phyloP scores from a whole-genome alignment of 148 eudicot genomes.

The Camellia granthamiana region DNA sequence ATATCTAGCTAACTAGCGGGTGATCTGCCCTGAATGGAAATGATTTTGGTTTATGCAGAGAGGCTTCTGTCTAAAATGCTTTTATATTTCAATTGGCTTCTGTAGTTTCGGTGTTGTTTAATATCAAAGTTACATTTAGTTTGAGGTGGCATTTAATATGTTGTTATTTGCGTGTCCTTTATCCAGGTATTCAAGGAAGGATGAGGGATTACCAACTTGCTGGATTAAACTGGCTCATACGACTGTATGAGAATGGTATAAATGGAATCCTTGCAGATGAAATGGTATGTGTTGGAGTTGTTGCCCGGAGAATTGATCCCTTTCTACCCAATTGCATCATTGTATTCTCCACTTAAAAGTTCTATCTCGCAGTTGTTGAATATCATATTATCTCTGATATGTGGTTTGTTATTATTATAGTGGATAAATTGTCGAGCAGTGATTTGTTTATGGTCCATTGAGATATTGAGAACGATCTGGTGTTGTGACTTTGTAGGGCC shows the following conservation, averaged over 20 bases:
- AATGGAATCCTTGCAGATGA: constrained; percentile 99
- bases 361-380: neutral
- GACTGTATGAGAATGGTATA: constrained; percentile 95
- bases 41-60: neutral
- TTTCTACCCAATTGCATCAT: neutral
- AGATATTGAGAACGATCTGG: neutral
- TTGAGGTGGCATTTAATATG: neutral
- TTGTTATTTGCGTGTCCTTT: neutral
- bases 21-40: neutral
- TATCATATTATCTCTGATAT: neutral
- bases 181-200: constrained; percentile 91
- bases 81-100: neutral
- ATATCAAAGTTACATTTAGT: neutral
- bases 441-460: neutral
- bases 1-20: neutral
- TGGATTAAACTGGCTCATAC: constrained; percentile 94
- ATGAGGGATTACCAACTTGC: constrained; percentile 99
- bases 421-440: neutral
- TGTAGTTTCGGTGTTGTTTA: neutral
- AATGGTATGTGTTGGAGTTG: constrained; percentile 51
- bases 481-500: constrained; percentile 51
- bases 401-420: neutral
- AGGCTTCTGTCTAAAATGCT: neutral
- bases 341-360: neutral
- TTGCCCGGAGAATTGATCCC: neutral